Evolutionary conservation across 2,329 filamentous ascomycete genomes (phyloP).

Genomic region (Pseudogymnoascus pannorum): DNA sequence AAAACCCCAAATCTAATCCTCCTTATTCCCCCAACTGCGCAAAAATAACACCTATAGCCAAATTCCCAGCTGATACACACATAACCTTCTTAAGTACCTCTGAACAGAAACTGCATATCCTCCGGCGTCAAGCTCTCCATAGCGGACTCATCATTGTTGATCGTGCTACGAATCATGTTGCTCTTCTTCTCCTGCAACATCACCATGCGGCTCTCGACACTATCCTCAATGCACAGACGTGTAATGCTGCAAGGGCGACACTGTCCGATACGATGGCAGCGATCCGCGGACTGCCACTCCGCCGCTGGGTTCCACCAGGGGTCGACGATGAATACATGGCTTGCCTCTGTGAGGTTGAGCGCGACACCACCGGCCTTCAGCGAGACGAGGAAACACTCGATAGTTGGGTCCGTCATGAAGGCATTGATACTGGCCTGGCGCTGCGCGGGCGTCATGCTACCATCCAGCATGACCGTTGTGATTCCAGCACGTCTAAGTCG

Average conservation of each 20-base stretch:
- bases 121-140: conserved; percentile 86
- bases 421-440: conserved; percentile 90
- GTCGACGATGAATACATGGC: conserved; percentile 90
- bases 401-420: conserved; percentile 91
- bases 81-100: conserved; percentile 48
- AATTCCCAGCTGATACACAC: neutral
- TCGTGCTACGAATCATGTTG: conserved; percentile 93
- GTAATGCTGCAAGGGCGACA: conserved; percentile 90
- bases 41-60: neutral
- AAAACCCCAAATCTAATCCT: neutral
- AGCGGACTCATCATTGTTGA: conserved; percentile 85
- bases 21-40: neutral
- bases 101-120: conserved; percentile 95
- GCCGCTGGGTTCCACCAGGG: conserved; percentile 99
- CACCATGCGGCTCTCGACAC: conserved; percentile 92
- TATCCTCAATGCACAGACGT: conserved; percentile 91
- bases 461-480: conserved; percentile 96
- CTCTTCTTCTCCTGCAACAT: conserved; percentile 97
- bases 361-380: conserved; percentile 95
- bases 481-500: conserved; percentile 92
- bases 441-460: conserved; percentile 91
- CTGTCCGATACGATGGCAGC: conserved; percentile 92
- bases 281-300: conserved; percentile 95
- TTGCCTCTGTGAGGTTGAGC: conserved; percentile 90
- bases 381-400: conserved; percentile 93